Evolutionary conservation across 2,329 filamentous ascomycete species (phyloP).

Genomic region (Gnomoniopsis sp.): DNA sequence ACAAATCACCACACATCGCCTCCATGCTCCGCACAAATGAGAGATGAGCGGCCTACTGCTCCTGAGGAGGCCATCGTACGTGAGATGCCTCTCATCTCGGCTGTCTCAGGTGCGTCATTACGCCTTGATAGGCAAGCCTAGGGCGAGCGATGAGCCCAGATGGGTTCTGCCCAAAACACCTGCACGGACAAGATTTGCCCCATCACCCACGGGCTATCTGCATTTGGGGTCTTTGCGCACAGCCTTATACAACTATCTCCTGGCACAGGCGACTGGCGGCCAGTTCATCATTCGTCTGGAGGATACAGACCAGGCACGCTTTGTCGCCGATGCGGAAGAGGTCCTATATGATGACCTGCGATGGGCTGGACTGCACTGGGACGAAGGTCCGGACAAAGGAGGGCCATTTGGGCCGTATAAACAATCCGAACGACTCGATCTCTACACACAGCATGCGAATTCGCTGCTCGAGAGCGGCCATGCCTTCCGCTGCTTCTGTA

Average conservation of each 20-base stretch:
- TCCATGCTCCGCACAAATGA: slow-evolving; percentile 10
- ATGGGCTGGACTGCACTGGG: slow-evolving; percentile 91
- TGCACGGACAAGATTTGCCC: slow-evolving; percentile 83
- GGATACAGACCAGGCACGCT: slow-evolving; percentile 89
- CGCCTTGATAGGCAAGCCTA: slow-evolving; percentile 23
- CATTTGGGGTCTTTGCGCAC: slow-evolving; percentile 90
- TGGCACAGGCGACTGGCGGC: slow-evolving; percentile 83
- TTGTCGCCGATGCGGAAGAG: slow-evolving; percentile 75
- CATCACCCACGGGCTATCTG: slow-evolving; percentile 89
- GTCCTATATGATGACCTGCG: slow-evolving; percentile 73
- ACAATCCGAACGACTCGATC: slow-evolving; percentile 76
- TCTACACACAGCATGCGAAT: slow-evolving; percentile 71
- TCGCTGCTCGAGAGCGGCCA: slow-evolving; percentile 65
- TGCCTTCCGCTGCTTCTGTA: slow-evolving; percentile 94
- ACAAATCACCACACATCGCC: not conserved
- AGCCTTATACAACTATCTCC: slow-evolving; percentile 89
- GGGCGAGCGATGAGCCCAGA: slow-evolving; percentile 17
- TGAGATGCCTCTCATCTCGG: slow-evolving; percentile 9
- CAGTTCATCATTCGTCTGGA: slow-evolving; percentile 90
- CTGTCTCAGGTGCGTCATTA: slow-evolving; percentile 20
- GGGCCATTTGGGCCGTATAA: slow-evolving; percentile 83
- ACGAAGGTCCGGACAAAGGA: slow-evolving; percentile 84
- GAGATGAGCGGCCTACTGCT: slow-evolving; percentile 19
- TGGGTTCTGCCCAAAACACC: slow-evolving; percentile 49
- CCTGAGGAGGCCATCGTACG: slow-evolving; percentile 16